phyloP scores from a whole-genome alignment of 768 basidiomycete species.

The Termitomyces sp. region DNA sequence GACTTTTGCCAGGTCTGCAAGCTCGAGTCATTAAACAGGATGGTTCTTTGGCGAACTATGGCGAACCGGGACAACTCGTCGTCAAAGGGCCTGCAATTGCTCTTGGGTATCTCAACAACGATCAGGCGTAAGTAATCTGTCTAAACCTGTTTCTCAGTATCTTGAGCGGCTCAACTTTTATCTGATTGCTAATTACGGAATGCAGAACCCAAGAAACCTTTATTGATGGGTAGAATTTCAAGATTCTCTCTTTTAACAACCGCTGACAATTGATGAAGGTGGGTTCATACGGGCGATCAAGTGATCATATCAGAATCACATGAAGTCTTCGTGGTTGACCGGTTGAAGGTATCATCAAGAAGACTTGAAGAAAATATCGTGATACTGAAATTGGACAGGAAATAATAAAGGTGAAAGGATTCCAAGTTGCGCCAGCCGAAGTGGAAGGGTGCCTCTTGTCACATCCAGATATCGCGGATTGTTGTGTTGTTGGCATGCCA shows the following conservation, averaged over 20 bases:
- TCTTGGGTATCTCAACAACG: conserved; percentile 39
- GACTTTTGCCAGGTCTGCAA: conserved; percentile 36
- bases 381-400: conserved; percentile 30
- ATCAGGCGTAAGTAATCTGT: conserved; percentile 39
- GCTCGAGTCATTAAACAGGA: conserved; percentile 41
- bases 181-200: not conserved
- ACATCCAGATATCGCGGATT: conserved; percentile 52
- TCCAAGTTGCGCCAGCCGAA: conserved; percentile 51
- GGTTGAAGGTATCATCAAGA: conserved; percentile 44
- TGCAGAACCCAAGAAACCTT: conserved; percentile 55
- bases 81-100: conserved; percentile 39
- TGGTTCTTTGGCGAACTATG: conserved; percentile 33
- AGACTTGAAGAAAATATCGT: not conserved
- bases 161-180: not conserved
- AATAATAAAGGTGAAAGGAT: conserved; percentile 61
- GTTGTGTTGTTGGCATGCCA: conserved; percentile 54
- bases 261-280: conserved; percentile 28
- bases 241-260: not conserved
- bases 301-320: conserved; percentile 41
- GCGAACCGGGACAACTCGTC: conserved; percentile 44
- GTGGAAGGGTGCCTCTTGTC: conserved; percentile 43
- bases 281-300: conserved; percentile 62
- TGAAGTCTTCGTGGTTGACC: conserved; percentile 53
- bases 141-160: conserved; percentile 6
- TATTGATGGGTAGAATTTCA: conserved; percentile 39